phyloP scores from a whole-genome alignment of 306 rosid species.

The Quercus rubra region DNA sequence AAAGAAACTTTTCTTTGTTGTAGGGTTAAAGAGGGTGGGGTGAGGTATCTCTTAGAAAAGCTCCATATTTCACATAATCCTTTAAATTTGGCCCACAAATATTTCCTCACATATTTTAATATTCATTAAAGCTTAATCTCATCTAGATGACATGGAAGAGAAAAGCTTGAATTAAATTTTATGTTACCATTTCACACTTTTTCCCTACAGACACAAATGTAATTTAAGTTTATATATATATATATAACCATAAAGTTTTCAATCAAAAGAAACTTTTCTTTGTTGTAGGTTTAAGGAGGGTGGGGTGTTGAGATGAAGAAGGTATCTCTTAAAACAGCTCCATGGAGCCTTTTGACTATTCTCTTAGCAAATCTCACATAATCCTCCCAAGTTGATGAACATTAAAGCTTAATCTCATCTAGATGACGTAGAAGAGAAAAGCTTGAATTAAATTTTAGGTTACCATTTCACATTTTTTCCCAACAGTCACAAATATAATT shows the following conservation, averaged over 20 bases:
- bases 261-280: constrained; percentile 13
- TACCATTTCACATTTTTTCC: no score
- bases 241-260: background rate
- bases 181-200: no score
- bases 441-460: background rate
- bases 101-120: no score
- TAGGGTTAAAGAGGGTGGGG: background rate
- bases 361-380: constrained; percentile 10
- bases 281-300: background rate
- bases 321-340: background rate
- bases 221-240: no score
- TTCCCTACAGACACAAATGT: no score
- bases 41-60: no score
- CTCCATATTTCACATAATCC: background rate
- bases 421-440: background rate
- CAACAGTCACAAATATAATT: no score
- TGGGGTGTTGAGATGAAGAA: no score
- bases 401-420: background rate
- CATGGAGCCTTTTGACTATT: background rate
- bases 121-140: background rate
- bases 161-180: background rate
- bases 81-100: no score
- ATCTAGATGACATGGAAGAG: background rate
- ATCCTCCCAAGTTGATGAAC: no score
- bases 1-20: constrained; percentile 7